Percentiles rank a stretch among this genome's conserved stretches.
Conservation (phyloP, 2,329 filamentous ascomycete genomes). For the Apiospora pterosperma region DNA sequence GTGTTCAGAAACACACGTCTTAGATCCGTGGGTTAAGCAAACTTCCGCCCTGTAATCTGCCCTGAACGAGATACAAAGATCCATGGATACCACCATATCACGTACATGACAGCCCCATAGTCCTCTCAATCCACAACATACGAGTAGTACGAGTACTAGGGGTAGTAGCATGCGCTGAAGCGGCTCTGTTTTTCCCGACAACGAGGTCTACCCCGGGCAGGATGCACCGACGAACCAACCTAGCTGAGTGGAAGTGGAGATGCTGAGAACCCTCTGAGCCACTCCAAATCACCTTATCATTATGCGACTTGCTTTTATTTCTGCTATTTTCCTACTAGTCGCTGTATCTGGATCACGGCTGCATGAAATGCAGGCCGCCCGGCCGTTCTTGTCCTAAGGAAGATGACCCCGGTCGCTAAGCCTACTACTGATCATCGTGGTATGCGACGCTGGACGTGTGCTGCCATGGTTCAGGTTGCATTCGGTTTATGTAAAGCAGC, state of each 20-base stretch:
- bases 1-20: neutral
- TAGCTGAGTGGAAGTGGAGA: neutral
- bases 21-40: neutral
- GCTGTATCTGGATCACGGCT: neutral
- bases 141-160: too few relatives aligned
- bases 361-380: too few relatives aligned
- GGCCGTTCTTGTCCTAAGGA: neutral
- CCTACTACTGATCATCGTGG: neutral
- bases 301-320: neutral
- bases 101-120: neutral
- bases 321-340: neutral
- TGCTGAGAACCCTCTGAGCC: neutral
- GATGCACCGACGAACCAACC: neutral
- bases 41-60: neutral
- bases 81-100: neutral
- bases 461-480: neutral
- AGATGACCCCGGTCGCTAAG: neutral
- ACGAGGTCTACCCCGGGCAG: neutral
- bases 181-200: neutral
- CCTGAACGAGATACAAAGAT: neutral
- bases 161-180: neutral
- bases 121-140: neutral
- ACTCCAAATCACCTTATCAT: neutral
- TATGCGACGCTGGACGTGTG: neutral
- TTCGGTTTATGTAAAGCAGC: neutral